These are phyloP conservation scores for Phlegmacium glaucopus DNA, from an alignment of 768 basidiomycete species.

Conservation along the genomic window DNA sequence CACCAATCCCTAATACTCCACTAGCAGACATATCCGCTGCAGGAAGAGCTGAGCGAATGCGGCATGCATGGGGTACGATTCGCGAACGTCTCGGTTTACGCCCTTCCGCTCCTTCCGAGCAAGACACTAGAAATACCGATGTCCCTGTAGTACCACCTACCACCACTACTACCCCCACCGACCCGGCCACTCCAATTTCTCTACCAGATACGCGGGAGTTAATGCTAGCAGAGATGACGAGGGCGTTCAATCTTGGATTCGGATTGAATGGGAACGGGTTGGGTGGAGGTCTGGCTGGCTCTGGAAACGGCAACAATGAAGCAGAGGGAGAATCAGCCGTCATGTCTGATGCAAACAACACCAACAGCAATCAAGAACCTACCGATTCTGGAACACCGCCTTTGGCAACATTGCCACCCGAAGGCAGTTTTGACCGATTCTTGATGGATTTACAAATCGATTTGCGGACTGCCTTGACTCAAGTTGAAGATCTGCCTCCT, in stretches of 20 bases:
- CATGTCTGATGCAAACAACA: conserved; percentile 4
- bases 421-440: conserved; percentile 80
- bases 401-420: conserved; percentile 29
- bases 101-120: conserved; percentile 12
- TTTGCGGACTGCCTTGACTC: conserved; percentile 58
- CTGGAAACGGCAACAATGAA: conserved; percentile 6
- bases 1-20: conserved; percentile 46
- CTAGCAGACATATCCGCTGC: conserved; percentile 28
- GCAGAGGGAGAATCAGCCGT: conserved; percentile 1
- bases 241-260: conserved; percentile 74
- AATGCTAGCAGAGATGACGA: conserved; percentile 79
- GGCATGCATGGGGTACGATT: conserved; percentile 65
- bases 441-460: conserved; percentile 75
- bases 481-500: conserved; percentile 21
- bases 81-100: conserved; percentile 65
- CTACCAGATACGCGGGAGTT: conserved; percentile 57
- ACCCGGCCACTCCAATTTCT: not conserved
- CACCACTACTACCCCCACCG: not conserved
- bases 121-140: conserved; percentile 4
- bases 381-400: not conserved
- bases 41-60: conserved; percentile 45
- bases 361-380: conserved; percentile 1
- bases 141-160: not conserved
- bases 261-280: conserved; percentile 34
- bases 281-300: conserved; percentile 9